Percentiles rank a stretch among this genome's conserved stretches.
Evolutionary conservation across 805 yeast species (phyloP).

Genomic region (Lipomyces yamadae): DNA sequence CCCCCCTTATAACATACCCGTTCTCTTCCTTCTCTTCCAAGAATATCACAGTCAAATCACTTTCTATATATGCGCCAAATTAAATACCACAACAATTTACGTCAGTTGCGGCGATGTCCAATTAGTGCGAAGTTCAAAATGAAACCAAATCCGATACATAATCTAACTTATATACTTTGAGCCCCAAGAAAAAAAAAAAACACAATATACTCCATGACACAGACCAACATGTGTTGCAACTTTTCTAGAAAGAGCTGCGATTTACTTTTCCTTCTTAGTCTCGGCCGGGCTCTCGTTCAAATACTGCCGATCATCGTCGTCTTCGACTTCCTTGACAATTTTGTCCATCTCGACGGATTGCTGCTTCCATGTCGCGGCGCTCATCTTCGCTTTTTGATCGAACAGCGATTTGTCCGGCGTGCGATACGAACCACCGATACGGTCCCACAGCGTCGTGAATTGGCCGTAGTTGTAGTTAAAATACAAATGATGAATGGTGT

Average conservation of each 20-base stretch:
- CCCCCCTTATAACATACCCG: not conserved
- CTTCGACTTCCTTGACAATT: constrained; percentile 81
- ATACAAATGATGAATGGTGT: constrained; percentile 93
- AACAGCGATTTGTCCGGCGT: constrained; percentile 87
- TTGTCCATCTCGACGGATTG: constrained; percentile 77
- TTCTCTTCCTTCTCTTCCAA: not conserved
- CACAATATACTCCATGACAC: not conserved
- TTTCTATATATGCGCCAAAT: not conserved
- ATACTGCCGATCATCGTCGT: constrained; percentile 48
- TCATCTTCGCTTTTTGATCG: constrained; percentile 62
- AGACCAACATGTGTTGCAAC: not conserved
- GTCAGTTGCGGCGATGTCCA: not conserved
- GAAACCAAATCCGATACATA: not conserved
- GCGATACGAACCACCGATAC: constrained; percentile 92
- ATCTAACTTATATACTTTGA: not conserved
- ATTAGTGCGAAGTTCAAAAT: not conserved
- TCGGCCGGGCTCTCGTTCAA: constrained; percentile 8
- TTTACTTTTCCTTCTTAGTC: constrained; percentile 10
- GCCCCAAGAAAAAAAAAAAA: not conserved
- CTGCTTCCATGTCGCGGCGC: constrained; percentile 65
- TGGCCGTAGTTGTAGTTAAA: constrained; percentile 99
- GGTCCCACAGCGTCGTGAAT: constrained; percentile 97
- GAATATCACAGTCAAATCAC: too few relatives aligned
- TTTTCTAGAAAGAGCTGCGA: not conserved
- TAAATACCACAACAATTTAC: not conserved